Percentiles rank a stretch among this genome's conserved stretches.
Evolutionary conservation across 2,329 filamentous ascomycete species (phyloP).

Genomic region (Diaporthe citri): DNA sequence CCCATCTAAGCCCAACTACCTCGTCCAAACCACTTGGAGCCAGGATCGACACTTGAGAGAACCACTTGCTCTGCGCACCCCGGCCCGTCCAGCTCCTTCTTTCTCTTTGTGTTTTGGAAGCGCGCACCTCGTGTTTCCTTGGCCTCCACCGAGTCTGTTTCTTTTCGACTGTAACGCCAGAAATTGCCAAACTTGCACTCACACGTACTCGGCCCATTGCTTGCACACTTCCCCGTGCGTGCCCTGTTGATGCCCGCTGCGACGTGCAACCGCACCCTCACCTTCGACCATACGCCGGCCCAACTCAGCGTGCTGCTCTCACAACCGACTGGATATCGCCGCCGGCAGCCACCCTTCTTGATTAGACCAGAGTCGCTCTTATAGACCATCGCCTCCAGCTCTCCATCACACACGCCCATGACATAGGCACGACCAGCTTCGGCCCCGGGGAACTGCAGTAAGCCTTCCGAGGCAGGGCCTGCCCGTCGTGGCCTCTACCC

Average conservation of each 20-base stretch:
- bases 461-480: constrained; percentile 33
- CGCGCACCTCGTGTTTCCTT: constrained; percentile 12
- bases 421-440: constrained; percentile 15
- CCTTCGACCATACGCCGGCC: not conserved
- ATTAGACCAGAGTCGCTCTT: not conserved
- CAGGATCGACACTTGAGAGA: constrained; percentile 21
- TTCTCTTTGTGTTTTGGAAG: constrained; percentile 23
- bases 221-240: constrained; percentile 13
- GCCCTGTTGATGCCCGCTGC: constrained; percentile 13
- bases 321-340: not conserved
- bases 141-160: constrained; percentile 18
- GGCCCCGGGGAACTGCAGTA: constrained; percentile 24
- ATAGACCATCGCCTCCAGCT: not conserved
- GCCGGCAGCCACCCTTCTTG: not conserved
- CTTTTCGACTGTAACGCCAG: constrained; percentile 7
- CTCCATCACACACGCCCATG: not conserved
- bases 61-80: constrained; percentile 5
- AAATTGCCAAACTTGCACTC: not conserved
- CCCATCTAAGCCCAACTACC: constrained; percentile 2
- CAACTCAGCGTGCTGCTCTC: not conserved
- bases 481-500: constrained; percentile 23
- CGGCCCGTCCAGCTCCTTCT: constrained; percentile 18
- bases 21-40: constrained; percentile 1
- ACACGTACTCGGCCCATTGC: not conserved
- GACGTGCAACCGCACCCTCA: constrained; percentile 6